Percentiles rank a stretch among this genome's conserved stretches.
Conservation (phyloP, 2,329 filamentous ascomycete species). For the Aspergillus versicolor region DNA sequence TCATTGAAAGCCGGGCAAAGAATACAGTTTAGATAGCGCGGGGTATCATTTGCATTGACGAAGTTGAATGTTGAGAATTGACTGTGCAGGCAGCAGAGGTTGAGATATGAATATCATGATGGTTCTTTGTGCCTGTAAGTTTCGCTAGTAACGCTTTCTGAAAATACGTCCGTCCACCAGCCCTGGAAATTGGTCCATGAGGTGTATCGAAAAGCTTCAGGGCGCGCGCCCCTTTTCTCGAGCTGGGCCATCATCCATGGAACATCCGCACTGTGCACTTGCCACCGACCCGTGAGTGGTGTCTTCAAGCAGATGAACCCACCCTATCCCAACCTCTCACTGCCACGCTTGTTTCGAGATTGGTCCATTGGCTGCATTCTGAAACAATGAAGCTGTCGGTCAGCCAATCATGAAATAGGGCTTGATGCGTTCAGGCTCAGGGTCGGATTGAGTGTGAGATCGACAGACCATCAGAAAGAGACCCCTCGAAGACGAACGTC, state of each 20-base stretch:
- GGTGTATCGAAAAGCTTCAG: background rate
- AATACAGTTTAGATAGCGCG: background rate
- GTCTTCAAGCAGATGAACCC: background rate
- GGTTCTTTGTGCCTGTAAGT: background rate
- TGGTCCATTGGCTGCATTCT: background rate
- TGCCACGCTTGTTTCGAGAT: constrained; percentile 4
- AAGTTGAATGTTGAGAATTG: background rate
- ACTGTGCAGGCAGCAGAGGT: background rate
- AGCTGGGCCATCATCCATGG: background rate
- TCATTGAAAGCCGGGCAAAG: too few species aligned
- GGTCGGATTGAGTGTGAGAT: background rate
- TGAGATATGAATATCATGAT: background rate
- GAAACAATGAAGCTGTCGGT: constrained; percentile 3
- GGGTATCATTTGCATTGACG: background rate
- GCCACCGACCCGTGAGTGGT: too few species aligned
- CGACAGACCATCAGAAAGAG: background rate
- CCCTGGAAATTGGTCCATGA: too few species aligned
- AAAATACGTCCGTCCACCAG: background rate
- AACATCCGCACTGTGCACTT: background rate
- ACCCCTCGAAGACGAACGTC: background rate
- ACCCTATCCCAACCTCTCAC: too few species aligned
- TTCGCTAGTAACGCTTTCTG: background rate
- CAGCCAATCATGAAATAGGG: background rate
- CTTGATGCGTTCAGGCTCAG: background rate
- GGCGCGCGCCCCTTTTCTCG: background rate